Evolutionary conservation across 2,329 filamentous ascomycete genomes (phyloP), one percentile per base, ranked within the genome.

Genomic region (Diaporthe vaccinii): DNA sequence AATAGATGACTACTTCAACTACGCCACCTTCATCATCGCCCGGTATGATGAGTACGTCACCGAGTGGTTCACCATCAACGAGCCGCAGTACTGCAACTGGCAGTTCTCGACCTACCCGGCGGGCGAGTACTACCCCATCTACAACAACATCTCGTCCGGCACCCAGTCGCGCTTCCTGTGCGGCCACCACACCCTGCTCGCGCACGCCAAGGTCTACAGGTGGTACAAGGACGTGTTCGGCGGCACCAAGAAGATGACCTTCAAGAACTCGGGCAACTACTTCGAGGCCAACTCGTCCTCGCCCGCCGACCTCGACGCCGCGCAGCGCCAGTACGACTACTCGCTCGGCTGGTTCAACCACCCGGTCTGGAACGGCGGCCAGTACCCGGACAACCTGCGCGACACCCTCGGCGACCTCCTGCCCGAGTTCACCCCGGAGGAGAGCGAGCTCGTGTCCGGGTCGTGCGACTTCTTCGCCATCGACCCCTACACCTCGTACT

Each of bases 391-490:
- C 46, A 67, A 1, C 58, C 57, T 73, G 58, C 51, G 55, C 20
- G 39, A 74, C 51, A 74, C 72, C 12, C 59, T 74, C 12, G 72
- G 72, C 49, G 61, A 59, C 61, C 49, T 74, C 1, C 61, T 74
- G 28, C 72, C 72, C 36, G 28, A 36, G 9, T 68, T 68, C 28
- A 74, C 72, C 36, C 61, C 53, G 36, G 49, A 74, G 22, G 59
- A 74, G 46, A 67, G 59, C 36, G 72, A 58, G 4, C 25, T 57
- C 14, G 65, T 68, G 49, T 41, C 55, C 5, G 72, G 72, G 25
- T 74, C 72, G 25, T 74, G 72, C 51, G 72, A 74, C 61, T 68
- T 68, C 49, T 74, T 58, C 49, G 72, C 72, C 17, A 74, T 74
- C 49, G 72, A 74, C 72, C 59, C 72, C 14, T 68, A 68, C 61